phyloP scores from a whole-genome alignment of 495 filamentous ascomycete species.

The Aspergillus baeticus region DNA sequence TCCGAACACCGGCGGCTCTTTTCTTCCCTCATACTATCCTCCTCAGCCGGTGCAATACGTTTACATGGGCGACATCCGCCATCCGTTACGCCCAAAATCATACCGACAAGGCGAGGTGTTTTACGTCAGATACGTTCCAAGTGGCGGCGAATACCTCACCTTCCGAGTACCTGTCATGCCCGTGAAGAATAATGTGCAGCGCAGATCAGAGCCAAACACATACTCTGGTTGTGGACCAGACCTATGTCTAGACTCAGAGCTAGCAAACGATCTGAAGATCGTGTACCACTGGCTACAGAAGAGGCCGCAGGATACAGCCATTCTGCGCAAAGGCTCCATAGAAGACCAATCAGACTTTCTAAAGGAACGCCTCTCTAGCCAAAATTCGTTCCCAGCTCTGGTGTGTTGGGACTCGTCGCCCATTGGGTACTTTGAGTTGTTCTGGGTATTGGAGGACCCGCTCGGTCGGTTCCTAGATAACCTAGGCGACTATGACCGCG shows the following conservation, averaged over 20 bases:
- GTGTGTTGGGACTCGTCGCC: neutral
- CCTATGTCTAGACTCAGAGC: neutral
- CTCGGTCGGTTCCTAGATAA: neutral
- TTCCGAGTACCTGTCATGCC: neutral
- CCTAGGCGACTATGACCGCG: neutral
- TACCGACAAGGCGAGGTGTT: neutral
- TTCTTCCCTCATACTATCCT: conserved; percentile 1
- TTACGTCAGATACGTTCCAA: neutral
- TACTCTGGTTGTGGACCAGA: neutral
- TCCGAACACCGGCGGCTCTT: neutral
- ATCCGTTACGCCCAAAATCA: neutral
- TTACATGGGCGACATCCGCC: neutral
- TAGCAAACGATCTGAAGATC: neutral
- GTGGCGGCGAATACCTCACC: neutral
- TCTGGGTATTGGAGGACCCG: conserved; percentile 1
- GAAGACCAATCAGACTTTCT: neutral
- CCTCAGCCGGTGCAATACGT: neutral
- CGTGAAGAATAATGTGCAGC: neutral
- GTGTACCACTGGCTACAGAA: neutral
- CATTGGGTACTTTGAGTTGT: neutral
- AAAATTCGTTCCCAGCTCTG: neutral
- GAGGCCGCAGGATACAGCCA: neutral
- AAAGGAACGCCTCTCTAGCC: neutral
- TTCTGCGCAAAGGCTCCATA: neutral
- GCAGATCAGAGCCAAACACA: neutral